Base-by-base conservation (phyloP, 176 grass and related monocot genomes). In the Thalia dealbata region DNA sequence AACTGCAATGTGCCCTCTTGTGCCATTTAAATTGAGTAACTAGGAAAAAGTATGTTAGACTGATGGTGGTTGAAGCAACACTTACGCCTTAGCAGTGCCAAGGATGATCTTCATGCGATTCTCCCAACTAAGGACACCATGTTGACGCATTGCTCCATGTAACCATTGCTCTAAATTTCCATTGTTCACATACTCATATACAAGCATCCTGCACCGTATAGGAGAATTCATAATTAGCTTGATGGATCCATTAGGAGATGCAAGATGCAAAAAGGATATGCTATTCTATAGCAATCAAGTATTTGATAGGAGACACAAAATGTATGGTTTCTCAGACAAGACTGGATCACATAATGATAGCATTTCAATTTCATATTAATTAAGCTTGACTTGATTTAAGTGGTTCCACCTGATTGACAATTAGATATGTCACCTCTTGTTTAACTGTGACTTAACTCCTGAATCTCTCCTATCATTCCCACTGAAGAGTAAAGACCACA, bases 91-190 rank as follows among this genome's bases (percentile, higher is more conserved):
- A 52, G 95, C 95, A 27, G 87, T 99, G 76, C 95, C 90, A 51
- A 81, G 54, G 78, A 93, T 85, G 81, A 99, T 81, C 63, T 99
- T 99, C 87, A 99, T 93, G 26, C 95, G 95, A 75, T 82, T 93
- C 78, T 93, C 95, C 95, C 95, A 99, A 79, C 64, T 84, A 56
- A 99, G 86, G 79, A 83, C 85, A 71, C 90, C 87, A 75, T 51
- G 81, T 69, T 93, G 85, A 59, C 72, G 76, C 90, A 99, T 88
- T 84, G 90, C 85, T 80, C 95, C 90, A 78, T 99, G 95, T 75
- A 99, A 83, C 95, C 90, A 99, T 84, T 99, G 95, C 68, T 99
- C 95, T 41, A 99, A 84, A 72, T 99, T 99, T 59, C 95, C 95
- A 67, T 99, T 93, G 75, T 93, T 99, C 48, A 99, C 95, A 72